These are phyloP conservation scores for Fusarium sp. DNA, from an alignment of 2,329 filamentous ascomycete species.

Conservation along the genomic window DNA sequence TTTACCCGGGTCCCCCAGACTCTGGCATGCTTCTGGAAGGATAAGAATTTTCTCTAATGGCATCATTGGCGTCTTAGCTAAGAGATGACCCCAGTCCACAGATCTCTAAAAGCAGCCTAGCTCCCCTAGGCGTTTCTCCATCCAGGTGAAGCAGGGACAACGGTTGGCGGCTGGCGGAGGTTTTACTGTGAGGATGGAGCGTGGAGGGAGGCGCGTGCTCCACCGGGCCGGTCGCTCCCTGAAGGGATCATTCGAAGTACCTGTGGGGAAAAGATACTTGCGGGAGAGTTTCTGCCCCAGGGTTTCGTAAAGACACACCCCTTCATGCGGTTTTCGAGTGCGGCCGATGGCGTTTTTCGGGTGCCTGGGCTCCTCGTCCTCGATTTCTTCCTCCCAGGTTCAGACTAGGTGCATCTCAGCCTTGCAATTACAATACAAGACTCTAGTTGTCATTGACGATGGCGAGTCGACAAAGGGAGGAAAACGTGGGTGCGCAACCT, in stretches of 20 bases:
- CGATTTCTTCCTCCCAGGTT: slow-evolving; percentile 10
- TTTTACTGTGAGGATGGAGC: slow-evolving; percentile 32
- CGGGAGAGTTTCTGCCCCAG: slow-evolving; percentile 37
- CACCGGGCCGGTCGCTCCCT: slow-evolving; percentile 47
- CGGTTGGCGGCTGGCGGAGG: slow-evolving; percentile 38
- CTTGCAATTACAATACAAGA: background rate
- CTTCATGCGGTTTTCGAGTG: slow-evolving; percentile 7
- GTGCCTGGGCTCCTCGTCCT: background rate
- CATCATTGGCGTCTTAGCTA: slow-evolving; percentile 39
- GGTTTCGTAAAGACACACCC: slow-evolving; percentile 50
- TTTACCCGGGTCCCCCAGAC: slow-evolving; percentile 36
- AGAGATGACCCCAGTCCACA: slow-evolving; percentile 26
- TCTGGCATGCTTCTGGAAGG: slow-evolving; percentile 52
- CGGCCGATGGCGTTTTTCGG: slow-evolving; percentile 8
- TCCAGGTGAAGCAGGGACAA: slow-evolving; percentile 33
- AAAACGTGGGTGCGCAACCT: slow-evolving; percentile 27
- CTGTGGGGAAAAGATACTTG: slow-evolving; percentile 52
- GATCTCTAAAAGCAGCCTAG: slow-evolving; percentile 32
- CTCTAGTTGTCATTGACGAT: slow-evolving; percentile 21
- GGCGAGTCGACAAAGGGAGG: slow-evolving; percentile 21
- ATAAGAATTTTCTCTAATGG: slow-evolving; percentile 46
- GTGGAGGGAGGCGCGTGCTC: slow-evolving; percentile 35
- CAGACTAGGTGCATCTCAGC: slow-evolving; percentile 1
- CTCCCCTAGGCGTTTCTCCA: slow-evolving; percentile 34
- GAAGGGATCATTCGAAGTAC: slow-evolving; percentile 42